Base-by-base conservation (phyloP, 164 flowering plant genomes). In the Saururus chinensis region DNA sequence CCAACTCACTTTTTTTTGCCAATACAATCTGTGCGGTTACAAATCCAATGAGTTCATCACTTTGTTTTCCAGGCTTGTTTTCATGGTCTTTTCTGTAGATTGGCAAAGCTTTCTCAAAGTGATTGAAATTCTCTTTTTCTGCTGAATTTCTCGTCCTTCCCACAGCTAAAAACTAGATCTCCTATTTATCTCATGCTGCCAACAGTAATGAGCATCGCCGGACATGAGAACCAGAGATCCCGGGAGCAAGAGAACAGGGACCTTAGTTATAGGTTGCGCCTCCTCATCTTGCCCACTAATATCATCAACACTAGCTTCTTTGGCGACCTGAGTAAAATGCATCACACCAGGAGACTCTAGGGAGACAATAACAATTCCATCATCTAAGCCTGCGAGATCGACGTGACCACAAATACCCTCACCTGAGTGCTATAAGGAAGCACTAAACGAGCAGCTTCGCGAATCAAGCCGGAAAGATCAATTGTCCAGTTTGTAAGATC, bases 181-280 rank as follows among this genome's bases (percentile, higher is more conserved):
- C 48, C 97, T 84, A 65, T 92, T 84, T 22, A 92, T 92, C 77
- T 86, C 98, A 58, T 92, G 98, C 73, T 84, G 85, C 98, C 98
- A 92, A 0, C 25, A 66, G 66, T 89, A 89, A n/a, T 96, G 87
- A 57, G 97, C 97, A n/a, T n/a, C n/a, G n/a, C n/a, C n/a, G n/a
- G n/a, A n/a, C n/a, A n/a, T n/a, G n/a, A n/a, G n/a, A n/a, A 88
- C 79, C 7, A 92, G 76, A 25, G 90, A 87, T 30, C 98, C 98
- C 4, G 96, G 85, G 20, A 62, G 75, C 76, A 89, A 66, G 59
- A 75, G 70, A 58, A 92, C 79, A 7, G 92, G 91, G 40, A 84
- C 66, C 65, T 74, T 81, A 7, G 37, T 17, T 8, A 14, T 8
- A 19, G 55, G 53, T 51, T 42, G 52, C 60, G 16, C 48, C 14